These are phyloP conservation scores for Wickerhamomyces subpelliculosus DNA, from an alignment of 805 yeast genomes.

Conservation along the genomic window DNA sequence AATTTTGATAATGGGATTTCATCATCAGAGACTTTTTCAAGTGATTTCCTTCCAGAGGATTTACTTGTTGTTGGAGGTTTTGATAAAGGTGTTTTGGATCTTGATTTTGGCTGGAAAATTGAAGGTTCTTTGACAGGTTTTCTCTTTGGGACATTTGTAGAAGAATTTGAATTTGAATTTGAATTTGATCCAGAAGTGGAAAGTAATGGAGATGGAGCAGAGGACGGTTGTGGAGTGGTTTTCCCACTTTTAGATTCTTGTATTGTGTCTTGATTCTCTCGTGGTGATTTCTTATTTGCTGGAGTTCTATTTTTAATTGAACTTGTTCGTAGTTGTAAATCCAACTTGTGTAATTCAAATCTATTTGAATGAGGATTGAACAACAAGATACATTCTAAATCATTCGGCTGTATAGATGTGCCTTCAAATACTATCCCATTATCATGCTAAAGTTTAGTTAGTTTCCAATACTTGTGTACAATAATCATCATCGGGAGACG, in stretches of 20 bases:
- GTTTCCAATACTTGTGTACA: neutral
- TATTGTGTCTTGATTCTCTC: no score
- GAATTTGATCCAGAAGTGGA: neutral
- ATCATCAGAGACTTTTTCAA: constrained; percentile 7
- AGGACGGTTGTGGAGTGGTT: neutral
- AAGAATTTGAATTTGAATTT: neutral
- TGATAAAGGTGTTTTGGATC: constrained; percentile 12
- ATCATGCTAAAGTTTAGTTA: constrained; percentile 1
- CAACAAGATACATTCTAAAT: constrained; percentile 17
- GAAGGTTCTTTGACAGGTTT: constrained; percentile 15
- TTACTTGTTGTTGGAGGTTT: neutral
- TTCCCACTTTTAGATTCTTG: no score
- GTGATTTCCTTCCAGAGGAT: neutral
- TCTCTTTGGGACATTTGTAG: constrained; percentile 3
- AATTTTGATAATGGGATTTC: constrained; percentile 10
- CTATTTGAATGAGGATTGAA: constrained; percentile 10
- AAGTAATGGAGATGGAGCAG: neutral
- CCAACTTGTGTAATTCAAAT: constrained; percentile 14
- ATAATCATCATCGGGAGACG: neutral
- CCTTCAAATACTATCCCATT: constrained; percentile 14
- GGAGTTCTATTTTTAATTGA: constrained; percentile 2
- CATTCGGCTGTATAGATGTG: constrained; percentile 2
- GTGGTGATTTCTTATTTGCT: neutral
- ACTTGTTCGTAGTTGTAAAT: constrained; percentile 7
- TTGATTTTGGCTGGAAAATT: constrained; percentile 18